These are phyloP conservation scores for Phytophthora tubulina DNA, from an alignment of 352 stramenopile species.

Conservation along the genomic window DNA sequence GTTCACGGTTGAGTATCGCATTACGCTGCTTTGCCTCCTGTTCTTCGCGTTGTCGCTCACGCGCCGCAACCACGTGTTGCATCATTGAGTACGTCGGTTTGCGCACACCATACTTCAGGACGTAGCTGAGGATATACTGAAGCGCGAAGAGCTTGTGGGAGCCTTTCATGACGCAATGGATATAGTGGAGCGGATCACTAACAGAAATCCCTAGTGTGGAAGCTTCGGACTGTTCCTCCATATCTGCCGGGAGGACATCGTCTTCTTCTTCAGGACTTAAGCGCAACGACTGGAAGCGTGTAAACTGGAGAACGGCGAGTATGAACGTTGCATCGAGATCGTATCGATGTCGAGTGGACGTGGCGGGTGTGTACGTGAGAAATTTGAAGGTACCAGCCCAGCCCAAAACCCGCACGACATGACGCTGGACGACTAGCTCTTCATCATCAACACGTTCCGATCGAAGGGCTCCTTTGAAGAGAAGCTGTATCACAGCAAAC, in stretches of 20 bases:
- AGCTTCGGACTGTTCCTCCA: background rate
- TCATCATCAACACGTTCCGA: background rate
- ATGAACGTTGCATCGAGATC: constrained; percentile 52
- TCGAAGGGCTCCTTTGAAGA: constrained; percentile 50
- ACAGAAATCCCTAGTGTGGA: background rate
- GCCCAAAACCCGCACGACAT: constrained; percentile 49
- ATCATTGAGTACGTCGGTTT: constrained; percentile 52
- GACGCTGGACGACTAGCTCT: background rate
- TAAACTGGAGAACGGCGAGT: constrained; percentile 50
- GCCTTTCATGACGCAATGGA: constrained; percentile 31
- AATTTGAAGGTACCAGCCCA: constrained; percentile 46
- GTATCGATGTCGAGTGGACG: constrained; percentile 43
- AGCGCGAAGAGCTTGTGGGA: constrained; percentile 33
- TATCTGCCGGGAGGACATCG: background rate
- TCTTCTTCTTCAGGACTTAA: constrained; percentile 11
- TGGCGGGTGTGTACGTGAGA: constrained; percentile 49
- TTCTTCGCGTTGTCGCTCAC: constrained; percentile 9
- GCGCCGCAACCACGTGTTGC: constrained; percentile 45
- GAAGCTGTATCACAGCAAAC: constrained; percentile 31
- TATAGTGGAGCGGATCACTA: background rate
- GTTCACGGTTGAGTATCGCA: constrained; percentile 20
- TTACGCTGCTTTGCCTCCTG: background rate
- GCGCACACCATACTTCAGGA: constrained; percentile 39
- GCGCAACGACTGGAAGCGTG: constrained; percentile 30
- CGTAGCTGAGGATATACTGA: constrained; percentile 50